Conservation (phyloP, 2,329 filamentous ascomycete species). For the Fusarium stilboides region DNA sequence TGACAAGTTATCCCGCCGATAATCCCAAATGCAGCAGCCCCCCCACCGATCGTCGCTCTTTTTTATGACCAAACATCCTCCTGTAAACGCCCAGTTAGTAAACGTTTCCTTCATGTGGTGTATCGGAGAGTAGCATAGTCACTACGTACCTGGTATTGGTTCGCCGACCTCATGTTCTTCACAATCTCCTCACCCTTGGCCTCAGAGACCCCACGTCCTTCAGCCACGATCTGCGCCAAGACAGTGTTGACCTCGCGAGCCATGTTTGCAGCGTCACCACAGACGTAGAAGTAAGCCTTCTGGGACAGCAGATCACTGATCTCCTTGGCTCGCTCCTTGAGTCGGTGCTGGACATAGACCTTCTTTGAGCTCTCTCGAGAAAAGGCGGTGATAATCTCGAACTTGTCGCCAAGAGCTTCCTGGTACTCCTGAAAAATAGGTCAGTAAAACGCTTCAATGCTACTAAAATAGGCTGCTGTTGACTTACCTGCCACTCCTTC, state of each 20-base stretch:
- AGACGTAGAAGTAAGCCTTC: constrained; percentile 97
- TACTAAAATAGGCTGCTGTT: not conserved
- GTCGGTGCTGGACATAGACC: constrained; percentile 95
- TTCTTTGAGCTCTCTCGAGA: constrained; percentile 91
- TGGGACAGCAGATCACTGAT: constrained; percentile 89
- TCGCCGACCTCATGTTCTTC: constrained; percentile 94
- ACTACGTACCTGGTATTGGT: constrained; percentile 89
- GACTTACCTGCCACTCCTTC: constrained; percentile 90
- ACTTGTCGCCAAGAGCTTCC: constrained; percentile 86
- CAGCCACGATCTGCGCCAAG: constrained; percentile 88
- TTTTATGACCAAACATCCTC: constrained; percentile 80
- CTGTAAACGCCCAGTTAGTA: constrained; percentile 57
- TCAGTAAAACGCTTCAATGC: constrained; percentile 12
- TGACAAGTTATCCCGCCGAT: constrained; percentile 44
- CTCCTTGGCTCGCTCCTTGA: constrained; percentile 86
- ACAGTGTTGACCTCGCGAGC: constrained; percentile 91
- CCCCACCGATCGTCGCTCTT: constrained; percentile 40
- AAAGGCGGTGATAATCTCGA: constrained; percentile 93
- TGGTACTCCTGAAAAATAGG: constrained; percentile 79
- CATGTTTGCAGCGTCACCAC: constrained; percentile 98
- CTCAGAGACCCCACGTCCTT: constrained; percentile 85
- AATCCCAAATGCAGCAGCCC: constrained; percentile 38
- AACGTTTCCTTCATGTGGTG: constrained; percentile 1
- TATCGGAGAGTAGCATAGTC: constrained; percentile 6
- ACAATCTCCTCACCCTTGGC: constrained; percentile 95